Evolutionary conservation across 345 rosid genomes (phyloP).

Genomic region (Pugionium dolabratum): DNA sequence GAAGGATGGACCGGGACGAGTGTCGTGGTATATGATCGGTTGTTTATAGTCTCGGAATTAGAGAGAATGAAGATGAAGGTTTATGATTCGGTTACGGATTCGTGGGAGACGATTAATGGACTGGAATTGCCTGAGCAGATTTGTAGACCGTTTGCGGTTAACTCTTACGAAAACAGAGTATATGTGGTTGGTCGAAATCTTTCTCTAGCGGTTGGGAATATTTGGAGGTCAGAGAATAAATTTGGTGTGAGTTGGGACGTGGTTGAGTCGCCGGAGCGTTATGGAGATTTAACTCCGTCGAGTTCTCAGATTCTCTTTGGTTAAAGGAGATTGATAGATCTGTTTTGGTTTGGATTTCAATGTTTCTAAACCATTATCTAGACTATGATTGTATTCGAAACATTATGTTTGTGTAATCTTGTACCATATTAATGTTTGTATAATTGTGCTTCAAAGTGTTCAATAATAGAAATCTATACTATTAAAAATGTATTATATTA

Average conservation of each 20-base stretch:
- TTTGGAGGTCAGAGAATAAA: conserved; percentile 43
- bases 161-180: conserved; percentile 55
- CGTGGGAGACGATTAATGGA: conserved; percentile 75
- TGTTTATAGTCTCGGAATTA: conserved; percentile 77
- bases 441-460: conserved; percentile 24
- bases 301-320: conserved; percentile 79
- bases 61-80: conserved; percentile 95
- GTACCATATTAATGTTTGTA: conserved; percentile 23
- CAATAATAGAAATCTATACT: neutral
- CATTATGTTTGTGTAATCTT: conserved; percentile 2
- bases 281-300: conserved; percentile 71
- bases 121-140: conserved; percentile 83
- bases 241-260: conserved; percentile 73
- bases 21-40: conserved; percentile 63
- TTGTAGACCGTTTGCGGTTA: conserved; percentile 82
- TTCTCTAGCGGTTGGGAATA: conserved; percentile 66
- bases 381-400: conserved; percentile 5
- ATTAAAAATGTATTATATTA: too few relatives aligned
- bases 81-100: conserved; percentile 58
- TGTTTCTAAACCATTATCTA: conserved; percentile 15
- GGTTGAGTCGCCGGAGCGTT: conserved; percentile 60
- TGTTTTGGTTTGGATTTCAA: conserved; percentile 20
- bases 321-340: conserved; percentile 33
- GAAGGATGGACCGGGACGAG: conserved; percentile 98
- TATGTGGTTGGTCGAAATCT: conserved; percentile 82